Percentiles rank a stretch among this genome's conserved stretches.
Evolutionary conservation across 2,329 filamentous ascomycete genomes (phyloP).

Genomic region (Colletotrichum lindemuthianum): DNA sequence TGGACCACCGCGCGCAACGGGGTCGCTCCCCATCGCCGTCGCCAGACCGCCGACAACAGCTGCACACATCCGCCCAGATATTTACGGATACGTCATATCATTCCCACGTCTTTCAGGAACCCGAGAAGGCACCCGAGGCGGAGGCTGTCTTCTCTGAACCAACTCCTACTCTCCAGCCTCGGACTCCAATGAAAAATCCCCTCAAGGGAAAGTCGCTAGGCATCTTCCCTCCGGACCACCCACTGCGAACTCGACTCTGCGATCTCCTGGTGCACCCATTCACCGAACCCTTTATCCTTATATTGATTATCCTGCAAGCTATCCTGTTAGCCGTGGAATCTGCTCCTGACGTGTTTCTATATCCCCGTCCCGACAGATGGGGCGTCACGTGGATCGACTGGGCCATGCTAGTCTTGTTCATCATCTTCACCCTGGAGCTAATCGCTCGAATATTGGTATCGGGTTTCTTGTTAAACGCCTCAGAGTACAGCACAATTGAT

Average conservation of each 20-base stretch:
- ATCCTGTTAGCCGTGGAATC: conserved; percentile 89
- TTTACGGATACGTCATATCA: conserved; percentile 60
- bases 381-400: conserved; percentile 78
- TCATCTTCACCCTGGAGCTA: conserved; percentile 89
- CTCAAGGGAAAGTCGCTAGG: conserved; percentile 87
- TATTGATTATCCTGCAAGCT: conserved; percentile 89
- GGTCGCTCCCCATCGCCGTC: conserved; percentile 67
- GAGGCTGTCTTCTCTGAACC: conserved; percentile 44
- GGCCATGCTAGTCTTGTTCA: conserved; percentile 83
- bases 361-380: conserved; percentile 72
- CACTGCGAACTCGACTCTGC: conserved; percentile 78
- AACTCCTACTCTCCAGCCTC: conserved; percentile 44
- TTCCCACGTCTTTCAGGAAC: conserved; percentile 56
- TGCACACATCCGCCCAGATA: conserved; percentile 46
- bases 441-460: conserved; percentile 89
- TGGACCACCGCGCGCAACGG: conserved; percentile 76
- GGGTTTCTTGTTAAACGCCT: conserved; percentile 88
- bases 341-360: conserved; percentile 73
- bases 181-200: conserved; percentile 71
- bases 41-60: conserved; percentile 61
- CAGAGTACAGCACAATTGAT: conserved; percentile 92
- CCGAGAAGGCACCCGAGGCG: conserved; percentile 56
- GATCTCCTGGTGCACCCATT: conserved; percentile 86
- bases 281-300: conserved; percentile 85
- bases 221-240: conserved; percentile 83